Evolutionary conservation across 306 rosid species (phyloP).

Genomic region (Citrullus amarus): DNA sequence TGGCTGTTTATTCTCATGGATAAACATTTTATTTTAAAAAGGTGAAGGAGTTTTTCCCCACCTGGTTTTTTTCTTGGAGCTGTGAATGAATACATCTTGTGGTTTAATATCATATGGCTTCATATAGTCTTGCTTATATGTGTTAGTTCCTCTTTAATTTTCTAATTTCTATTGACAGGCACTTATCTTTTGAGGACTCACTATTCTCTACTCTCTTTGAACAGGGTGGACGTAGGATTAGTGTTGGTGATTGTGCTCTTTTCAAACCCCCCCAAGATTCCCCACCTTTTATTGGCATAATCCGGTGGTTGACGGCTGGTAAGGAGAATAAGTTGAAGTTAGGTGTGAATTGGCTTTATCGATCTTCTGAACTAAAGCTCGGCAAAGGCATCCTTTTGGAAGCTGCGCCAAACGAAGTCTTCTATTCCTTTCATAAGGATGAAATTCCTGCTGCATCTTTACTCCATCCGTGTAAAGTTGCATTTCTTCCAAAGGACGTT

Average conservation of each 20-base stretch:
- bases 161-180: no score
- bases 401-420: slow-evolving; percentile 71
- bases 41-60: background rate
- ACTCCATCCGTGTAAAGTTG: slow-evolving; percentile 89
- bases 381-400: slow-evolving; percentile 51
- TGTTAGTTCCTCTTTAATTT: background rate
- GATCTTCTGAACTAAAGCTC: slow-evolving; percentile 59
- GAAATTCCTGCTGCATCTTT: slow-evolving; percentile 64
- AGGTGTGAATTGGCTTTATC: slow-evolving; percentile 77
- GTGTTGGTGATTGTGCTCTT: slow-evolving; percentile 77
- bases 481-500: slow-evolving; percentile 69
- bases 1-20: background rate
- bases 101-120: background rate
- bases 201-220: background rate
- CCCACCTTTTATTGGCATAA: slow-evolving; percentile 71
- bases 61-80: background rate
- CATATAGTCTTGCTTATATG: background rate
- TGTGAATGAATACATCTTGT: background rate
- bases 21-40: background rate
- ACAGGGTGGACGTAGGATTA: slow-evolving; percentile 62
- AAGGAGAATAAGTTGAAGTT: slow-evolving; percentile 40
- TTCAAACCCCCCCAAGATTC: slow-evolving; percentile 57
- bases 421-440: slow-evolving; percentile 85
- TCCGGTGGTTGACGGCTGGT: slow-evolving; percentile 32
- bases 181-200: background rate